Conservation (phyloP, 1,284 basidiomycete genomes). For the Cryptococcus sp. region DNA sequence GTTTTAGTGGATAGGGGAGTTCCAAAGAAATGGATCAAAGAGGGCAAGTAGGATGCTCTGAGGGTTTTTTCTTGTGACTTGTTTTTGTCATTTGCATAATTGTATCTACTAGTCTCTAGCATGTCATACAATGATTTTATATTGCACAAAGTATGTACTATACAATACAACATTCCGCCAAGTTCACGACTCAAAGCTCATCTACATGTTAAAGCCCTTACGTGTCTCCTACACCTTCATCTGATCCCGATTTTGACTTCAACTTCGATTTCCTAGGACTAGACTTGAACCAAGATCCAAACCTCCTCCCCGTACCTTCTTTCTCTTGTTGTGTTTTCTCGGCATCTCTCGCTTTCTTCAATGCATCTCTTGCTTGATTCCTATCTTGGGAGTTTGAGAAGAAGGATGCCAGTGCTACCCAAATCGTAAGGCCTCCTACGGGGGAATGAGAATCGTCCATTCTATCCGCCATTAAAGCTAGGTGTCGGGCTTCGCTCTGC, state of each 20-base stretch:
- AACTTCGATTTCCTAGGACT: neutral
- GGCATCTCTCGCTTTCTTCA: constrained; percentile 11
- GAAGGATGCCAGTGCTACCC: constrained; percentile 40
- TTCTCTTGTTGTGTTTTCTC: constrained; percentile 4
- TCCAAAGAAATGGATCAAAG: constrained; percentile 72
- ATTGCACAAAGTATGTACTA: too few species aligned
- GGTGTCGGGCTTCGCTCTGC: constrained; percentile 37
- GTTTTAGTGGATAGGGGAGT: constrained; percentile 65
- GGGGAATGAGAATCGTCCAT: constrained; percentile 24
- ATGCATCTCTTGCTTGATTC: constrained; percentile 14
- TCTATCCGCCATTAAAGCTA: constrained; percentile 44
- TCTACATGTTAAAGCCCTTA: too few species aligned
- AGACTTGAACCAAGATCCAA: neutral
- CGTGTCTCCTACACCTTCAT: constrained; percentile 3
- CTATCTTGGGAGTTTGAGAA: constrained; percentile 25
- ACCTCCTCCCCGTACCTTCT: neutral
- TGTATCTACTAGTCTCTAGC: neutral
- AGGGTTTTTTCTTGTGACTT: too few species aligned
- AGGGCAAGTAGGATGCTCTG: constrained; percentile 23
- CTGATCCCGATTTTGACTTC: neutral
- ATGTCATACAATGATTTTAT: too few species aligned
- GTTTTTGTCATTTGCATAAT: neutral
- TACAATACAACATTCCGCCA: too few species aligned
- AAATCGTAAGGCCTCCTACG: constrained; percentile 32
- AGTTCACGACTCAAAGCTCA: too few species aligned